Evolutionary conservation across 495 filamentous ascomycete species (phyloP), one percentile per base, ranked within the genome.

Genomic region (Massariosphaeria phaeospora): DNA sequence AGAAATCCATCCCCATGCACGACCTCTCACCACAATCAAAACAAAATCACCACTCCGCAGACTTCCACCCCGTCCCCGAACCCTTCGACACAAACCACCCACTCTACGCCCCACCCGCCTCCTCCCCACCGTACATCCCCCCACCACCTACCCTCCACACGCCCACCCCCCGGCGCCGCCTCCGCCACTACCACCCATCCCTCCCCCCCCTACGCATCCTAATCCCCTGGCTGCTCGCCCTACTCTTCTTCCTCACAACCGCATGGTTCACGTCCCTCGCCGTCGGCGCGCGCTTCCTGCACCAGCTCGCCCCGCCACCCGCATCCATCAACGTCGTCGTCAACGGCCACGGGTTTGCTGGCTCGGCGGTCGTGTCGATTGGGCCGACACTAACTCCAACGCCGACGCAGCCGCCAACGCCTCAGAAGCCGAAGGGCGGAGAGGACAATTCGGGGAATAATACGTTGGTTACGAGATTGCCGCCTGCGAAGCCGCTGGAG

Each of bases 51-150:
- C n/a, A n/a, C n/a, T n/a, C n/a, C n/a, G n/a, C n/a, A n/a, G n/a
- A n/a, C n/a, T n/a, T n/a, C n/a, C n/a, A 13, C 17, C 31, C 31
- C 25, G 2, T 45, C 25, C 24, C 36, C 39, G 54, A 57, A 25
- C 54, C 54, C 54, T 42, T 35, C 40, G 54, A 57, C 47, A 34
- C 38, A 21, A 44, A 35, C 38, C 54, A 57, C 29, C 54, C 54
- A 18, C 54, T 44, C 30, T 57, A 57, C 39, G 40, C 24, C 36
- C 24, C 29, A 3, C 55, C 30, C 27, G 20, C 23, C 3, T 17
- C 20, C 9, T n/a, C n/a, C n/a, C n/a, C n/a, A n/a, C n/a, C n/a
- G n/a, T n/a, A n/a, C n/a, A 29, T 15, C 6, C 29, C 4, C 18
- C 39, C 40, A 17, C 11, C 29, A 26, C n/a, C 2, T 18, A 5